Base-by-base conservation (phyloP, 352 stramenopile species). In the Pythium scleroteichum region DNA sequence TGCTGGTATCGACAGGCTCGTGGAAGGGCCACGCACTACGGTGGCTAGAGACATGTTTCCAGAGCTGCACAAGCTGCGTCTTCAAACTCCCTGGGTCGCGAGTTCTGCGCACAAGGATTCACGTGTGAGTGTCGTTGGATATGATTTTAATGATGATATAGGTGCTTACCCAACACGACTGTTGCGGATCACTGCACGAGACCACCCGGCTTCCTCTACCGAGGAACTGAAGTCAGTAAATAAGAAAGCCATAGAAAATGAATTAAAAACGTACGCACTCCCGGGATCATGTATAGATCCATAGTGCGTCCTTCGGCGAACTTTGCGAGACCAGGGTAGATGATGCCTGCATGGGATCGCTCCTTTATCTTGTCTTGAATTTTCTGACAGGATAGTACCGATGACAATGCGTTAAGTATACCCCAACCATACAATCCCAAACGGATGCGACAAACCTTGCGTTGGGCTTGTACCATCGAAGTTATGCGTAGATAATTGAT, bases 11-110 rank as follows among this genome's bases (percentile, higher is more conserved):
- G 9, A 99, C 97, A 0, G 97, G 97, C 64, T 99, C 96, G 32
- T 97, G 90, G 71, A 99, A 99, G 9, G 96, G 95, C 97, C 97
- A 99, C 26, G 97, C 85, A 59, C 95, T 98, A 38, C 97, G 90
- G 68, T 99, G 94, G 59, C 90, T 97, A 41, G 90, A 91, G 13
- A 99, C 76, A 24, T 96, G 88, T 45, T 94, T 94, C 48, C 97
- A 82, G 19, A 98, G 74, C 26, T 82, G 68, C 41, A 88, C 76
- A 24, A 99, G 69, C 48, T 94, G 87, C 20, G 82, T 88, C 64
- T 89, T 97, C 41, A 85, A 57, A 61, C 70, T 98, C 8, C 85
- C 87, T 48, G 78, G 82, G 52, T 95, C 86, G 12, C 87, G 83
- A 29, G 77, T 94, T 26, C 80, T 85, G 38, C 23, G 16, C 48